Evolutionary conservation across 768 basidiomycete genomes (phyloP).

Genomic region (Suillus spraguei): DNA sequence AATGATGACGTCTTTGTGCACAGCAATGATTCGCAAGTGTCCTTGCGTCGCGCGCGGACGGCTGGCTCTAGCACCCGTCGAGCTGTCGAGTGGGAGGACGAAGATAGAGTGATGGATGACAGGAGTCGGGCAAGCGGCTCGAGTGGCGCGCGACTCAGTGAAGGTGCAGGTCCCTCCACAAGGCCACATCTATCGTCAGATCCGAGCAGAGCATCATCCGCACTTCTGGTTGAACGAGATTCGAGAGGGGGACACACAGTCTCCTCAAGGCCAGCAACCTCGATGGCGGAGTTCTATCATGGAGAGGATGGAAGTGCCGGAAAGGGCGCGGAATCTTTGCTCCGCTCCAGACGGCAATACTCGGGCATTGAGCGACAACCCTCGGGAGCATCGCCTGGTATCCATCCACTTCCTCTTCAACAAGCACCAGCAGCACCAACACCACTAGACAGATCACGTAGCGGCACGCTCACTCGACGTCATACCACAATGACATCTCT

Average conservation of each 20-base stretch:
- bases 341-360: constrained; percentile 27
- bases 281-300: constrained; percentile 54
- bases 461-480: constrained; percentile 15
- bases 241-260: constrained; percentile 21
- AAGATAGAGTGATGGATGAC: constrained; percentile 22
- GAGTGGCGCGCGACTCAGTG: constrained; percentile 23
- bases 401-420: constrained; percentile 16
- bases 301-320: constrained; percentile 16
- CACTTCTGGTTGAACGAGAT: constrained; percentile 23
- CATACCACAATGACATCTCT: constrained; percentile 23
- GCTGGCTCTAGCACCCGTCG: constrained; percentile 13
- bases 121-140: constrained; percentile 28
- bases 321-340: constrained; percentile 17
- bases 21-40: constrained; percentile 20
- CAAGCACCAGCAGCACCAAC: constrained; percentile 22
- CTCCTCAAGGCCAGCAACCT: constrained; percentile 49
- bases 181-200: constrained; percentile 30
- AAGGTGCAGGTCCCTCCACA: constrained; percentile 20
- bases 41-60: constrained; percentile 19
- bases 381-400: constrained; percentile 20
- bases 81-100: constrained; percentile 29
- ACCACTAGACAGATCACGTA: constrained; percentile 17
- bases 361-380: constrained; percentile 14
- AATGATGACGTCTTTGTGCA: constrained; percentile 41
- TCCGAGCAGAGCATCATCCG: constrained; percentile 21